Base-by-base conservation (phyloP, 306 rosid genomes). In the Castanospermum australe region DNA sequence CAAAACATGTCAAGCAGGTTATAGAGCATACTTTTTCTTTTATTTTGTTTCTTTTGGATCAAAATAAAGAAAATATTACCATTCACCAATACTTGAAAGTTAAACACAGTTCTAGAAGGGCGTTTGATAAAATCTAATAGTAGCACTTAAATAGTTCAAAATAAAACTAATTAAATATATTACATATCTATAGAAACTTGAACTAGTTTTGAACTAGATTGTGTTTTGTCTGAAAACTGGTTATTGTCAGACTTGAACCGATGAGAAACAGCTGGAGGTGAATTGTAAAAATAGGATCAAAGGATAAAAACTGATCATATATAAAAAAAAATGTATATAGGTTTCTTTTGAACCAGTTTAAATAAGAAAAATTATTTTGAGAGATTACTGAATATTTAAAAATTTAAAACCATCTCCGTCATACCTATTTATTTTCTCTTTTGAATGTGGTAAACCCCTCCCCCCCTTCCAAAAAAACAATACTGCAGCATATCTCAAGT, bases 1-100 rank as follows among this genome's bases (percentile, higher is more conserved):
- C 68, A 80, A 20, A n/a, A 78, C n/a, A 74, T 22, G 79, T 80
- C 82, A 84, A 84, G 59, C 67, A 65, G 56, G 74, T 84, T 12
- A 76, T 25, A 25, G 60, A 18, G 39, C 15, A 11, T 76, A n/a
- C n/a, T 44, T 14, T 3, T 36, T 73, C 7, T 35, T 75, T 75
- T 61, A 30, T n/a, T n/a, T n/a, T n/a, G n/a, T n/a, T n/a, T n/a
- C n/a, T n/a, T n/a, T n/a, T n/a, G n/a, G n/a, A n/a, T n/a, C n/a
- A n/a, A n/a, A 9, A 69, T 47, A 22, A 47, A 63, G 57, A 11
- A 79, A 63, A 68, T 70, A 75, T 28, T 38, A 30, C 62, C 68
- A 68, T 30, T 42, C 11, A 30, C 47, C 69, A 68, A 32, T 11
- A 30, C 21, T 38, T 67, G 25, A 75, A 22, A 44, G 70, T 72